Conservation (phyloP, 192 early-diverging fungal genomes). For the Coemansia sp. region DNA sequence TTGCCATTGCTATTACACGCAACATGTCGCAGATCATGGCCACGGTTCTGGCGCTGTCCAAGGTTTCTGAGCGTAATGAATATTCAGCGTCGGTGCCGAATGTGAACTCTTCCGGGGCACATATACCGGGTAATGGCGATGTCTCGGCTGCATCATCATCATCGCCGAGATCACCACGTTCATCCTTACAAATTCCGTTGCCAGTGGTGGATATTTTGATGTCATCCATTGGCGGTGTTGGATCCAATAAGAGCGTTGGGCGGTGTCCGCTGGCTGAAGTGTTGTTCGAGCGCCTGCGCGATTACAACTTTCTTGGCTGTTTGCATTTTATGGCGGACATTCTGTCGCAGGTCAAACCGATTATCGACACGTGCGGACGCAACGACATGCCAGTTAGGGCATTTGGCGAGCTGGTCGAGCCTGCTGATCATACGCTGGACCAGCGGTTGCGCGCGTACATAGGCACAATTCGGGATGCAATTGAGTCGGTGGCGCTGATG, state of each 20-base stretch:
- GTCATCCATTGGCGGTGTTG: conserved; percentile 27
- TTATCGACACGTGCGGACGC: conserved; percentile 30
- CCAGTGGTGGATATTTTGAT: conserved; percentile 42
- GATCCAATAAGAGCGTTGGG: conserved; percentile 34
- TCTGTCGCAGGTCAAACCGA: conserved; percentile 39
- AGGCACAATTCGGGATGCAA: conserved; percentile 34
- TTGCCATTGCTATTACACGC: conserved; percentile 46
- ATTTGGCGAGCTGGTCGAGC: conserved; percentile 24
- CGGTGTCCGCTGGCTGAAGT: conserved; percentile 41
- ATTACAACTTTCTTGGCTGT: conserved; percentile 50
- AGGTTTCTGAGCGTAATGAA: conserved; percentile 2
- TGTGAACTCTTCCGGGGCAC: conserved; percentile 12
- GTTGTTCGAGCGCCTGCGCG: conserved; percentile 34
- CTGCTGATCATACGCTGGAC: conserved; percentile 30
- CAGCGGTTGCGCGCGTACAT: conserved; percentile 41
- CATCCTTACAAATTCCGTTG: conserved; percentile 43
- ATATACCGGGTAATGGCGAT: conserved; percentile 7
- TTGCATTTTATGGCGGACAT: conserved; percentile 53
- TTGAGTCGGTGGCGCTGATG: conserved; percentile 50
- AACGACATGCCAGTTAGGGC: conserved; percentile 33
- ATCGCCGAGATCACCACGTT: conserved; percentile 8
- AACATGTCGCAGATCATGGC: conserved; percentile 53
- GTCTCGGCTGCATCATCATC: not conserved
- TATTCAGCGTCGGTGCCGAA: not conserved
- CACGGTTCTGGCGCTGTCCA: conserved; percentile 39